Percentiles rank a stretch among this genome's conserved stretches.
Conservation (phyloP, 1,139 yeast genomes). For the Taphrina flavorubra region DNA sequence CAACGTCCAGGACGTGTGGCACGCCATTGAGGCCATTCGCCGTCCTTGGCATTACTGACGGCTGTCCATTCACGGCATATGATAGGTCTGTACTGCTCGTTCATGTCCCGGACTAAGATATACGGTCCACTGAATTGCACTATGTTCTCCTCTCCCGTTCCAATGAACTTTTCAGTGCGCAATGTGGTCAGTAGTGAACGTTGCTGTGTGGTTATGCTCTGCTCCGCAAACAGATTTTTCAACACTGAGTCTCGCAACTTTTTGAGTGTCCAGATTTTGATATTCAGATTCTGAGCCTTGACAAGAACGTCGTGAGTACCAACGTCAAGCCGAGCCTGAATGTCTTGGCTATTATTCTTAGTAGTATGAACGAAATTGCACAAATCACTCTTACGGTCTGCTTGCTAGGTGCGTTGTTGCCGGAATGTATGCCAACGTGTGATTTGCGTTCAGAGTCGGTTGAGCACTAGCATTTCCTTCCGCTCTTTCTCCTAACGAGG, state of each 20-base stretch:
- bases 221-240: constrained; percentile 66
- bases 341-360: not conserved
- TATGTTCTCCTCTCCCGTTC: constrained; percentile 80
- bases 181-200: constrained; percentile 50
- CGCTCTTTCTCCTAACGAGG: not conserved
- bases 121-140: constrained; percentile 79
- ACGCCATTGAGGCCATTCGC: constrained; percentile 60
- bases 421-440: not conserved
- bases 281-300: constrained; percentile 64
- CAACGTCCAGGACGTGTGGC: constrained; percentile 60
- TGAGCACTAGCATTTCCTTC: not conserved
- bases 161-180: constrained; percentile 85
- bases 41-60: constrained; percentile 56
- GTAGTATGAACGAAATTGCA: not conserved
- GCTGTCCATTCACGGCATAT: constrained; percentile 78
- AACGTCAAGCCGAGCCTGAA: not conserved
- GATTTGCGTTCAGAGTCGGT: not conserved
- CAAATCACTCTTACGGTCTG: constrained; percentile 5
- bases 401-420: not conserved
- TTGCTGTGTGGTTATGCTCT: constrained; percentile 39
- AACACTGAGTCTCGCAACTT: constrained; percentile 70
- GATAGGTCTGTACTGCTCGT: constrained; percentile 79
- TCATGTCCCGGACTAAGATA: constrained; percentile 78
- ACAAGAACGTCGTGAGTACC: constrained; percentile 64
- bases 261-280: constrained; percentile 87